phyloP scores from a whole-genome alignment of 768 basidiomycete genomes.

The Gymnopilus dilepis region DNA sequence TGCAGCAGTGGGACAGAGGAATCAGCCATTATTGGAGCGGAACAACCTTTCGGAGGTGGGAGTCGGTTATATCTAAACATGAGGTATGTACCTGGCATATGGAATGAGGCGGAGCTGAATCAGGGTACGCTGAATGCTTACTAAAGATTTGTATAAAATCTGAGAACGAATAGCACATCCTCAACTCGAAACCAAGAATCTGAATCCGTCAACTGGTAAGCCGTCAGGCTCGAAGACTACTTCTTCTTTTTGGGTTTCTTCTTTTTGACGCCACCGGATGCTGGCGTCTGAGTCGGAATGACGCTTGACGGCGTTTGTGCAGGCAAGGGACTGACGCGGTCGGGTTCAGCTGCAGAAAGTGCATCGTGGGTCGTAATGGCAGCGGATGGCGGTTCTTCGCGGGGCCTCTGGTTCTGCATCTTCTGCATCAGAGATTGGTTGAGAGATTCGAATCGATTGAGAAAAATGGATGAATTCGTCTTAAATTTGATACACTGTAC shows the following conservation, averaged over 20 bases:
- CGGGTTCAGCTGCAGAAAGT: conserved; percentile 23
- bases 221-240: conserved; percentile 28
- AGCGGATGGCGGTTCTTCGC: conserved; percentile 38
- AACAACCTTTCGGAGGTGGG: background rate
- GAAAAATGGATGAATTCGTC: conserved; percentile 91
- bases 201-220: background rate
- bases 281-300: conserved; percentile 36
- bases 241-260: conserved; percentile 87
- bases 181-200: background rate
- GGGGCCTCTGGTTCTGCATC: conserved; percentile 70
- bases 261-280: conserved; percentile 76
- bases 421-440: conserved; percentile 86
- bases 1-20: background rate
- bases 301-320: conserved; percentile 37
- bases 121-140: background rate
- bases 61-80: background rate
- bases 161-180: background rate
- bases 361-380: conserved; percentile 26
- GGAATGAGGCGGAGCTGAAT: background rate
- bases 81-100: background rate
- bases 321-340: conserved; percentile 33
- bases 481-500: conserved; percentile 94
- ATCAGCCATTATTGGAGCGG: background rate
- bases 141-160: conserved; percentile 5
- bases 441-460: conserved; percentile 94